phyloP scores from a whole-genome alignment of 805 yeast genomes.

The Ogataea sp. region DNA sequence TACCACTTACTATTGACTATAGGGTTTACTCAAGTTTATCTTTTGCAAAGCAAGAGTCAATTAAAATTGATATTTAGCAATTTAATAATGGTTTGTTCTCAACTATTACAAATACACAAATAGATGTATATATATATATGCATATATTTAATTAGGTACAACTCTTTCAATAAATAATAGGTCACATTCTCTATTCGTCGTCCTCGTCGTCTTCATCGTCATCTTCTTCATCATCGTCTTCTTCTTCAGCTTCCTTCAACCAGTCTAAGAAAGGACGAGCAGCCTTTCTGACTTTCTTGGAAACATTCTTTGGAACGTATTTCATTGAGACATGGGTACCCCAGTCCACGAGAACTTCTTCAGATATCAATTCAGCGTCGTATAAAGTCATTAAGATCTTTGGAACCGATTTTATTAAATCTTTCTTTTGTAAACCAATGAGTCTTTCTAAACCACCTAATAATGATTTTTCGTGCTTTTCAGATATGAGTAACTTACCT shows the following conservation, averaged over 20 bases:
- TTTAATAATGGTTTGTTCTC: too few relatives aligned
- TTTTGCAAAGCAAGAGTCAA: too few relatives aligned
- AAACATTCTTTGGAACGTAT: conserved; percentile 83
- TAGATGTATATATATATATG: background rate
- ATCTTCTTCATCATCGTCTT: conserved; percentile 55
- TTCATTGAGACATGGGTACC: conserved; percentile 90
- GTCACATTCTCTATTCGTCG: conserved; percentile 7
- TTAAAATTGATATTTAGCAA: too few relatives aligned
- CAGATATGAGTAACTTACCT: conserved; percentile 60
- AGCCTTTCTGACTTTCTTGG: conserved; percentile 91
- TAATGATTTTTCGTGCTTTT: conserved; percentile 76
- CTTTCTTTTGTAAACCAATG: conserved; percentile 72
- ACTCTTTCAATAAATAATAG: too few relatives aligned
- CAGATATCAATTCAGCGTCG: conserved; percentile 76
- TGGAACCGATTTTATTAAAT: conserved; percentile 62
- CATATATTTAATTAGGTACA: too few relatives aligned
- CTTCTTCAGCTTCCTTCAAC: conserved; percentile 91
- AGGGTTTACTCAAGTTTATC: too few relatives aligned
- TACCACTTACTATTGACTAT: too few relatives aligned
- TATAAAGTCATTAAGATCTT: conserved; percentile 76
- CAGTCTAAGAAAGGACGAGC: conserved; percentile 94
- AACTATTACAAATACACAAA: background rate
- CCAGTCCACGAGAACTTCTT: conserved; percentile 75
- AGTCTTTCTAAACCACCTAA: conserved; percentile 95
- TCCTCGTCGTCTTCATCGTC: conserved; percentile 39